phyloP scores from a whole-genome alignment of 768 basidiomycete species.

The Sporobolomyces phaffii region DNA sequence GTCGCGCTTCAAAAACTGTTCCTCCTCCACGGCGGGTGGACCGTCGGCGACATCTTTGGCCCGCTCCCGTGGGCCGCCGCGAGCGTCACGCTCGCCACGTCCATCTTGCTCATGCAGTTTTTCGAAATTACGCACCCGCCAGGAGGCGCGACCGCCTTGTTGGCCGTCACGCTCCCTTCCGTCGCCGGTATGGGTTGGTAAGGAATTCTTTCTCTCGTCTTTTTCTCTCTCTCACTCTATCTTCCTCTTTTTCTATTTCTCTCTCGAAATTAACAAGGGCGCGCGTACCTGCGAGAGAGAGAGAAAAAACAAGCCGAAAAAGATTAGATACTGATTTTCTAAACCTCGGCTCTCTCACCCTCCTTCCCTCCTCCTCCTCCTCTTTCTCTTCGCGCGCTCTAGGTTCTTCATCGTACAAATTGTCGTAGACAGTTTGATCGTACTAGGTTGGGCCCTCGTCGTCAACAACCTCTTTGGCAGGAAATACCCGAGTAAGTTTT shows the following conservation, averaged over 20 bases:
- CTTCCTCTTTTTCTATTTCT: not conserved
- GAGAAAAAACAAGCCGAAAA: no score
- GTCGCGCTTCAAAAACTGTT: constrained; percentile 21
- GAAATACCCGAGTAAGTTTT: constrained; percentile 15
- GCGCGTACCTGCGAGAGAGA: no score
- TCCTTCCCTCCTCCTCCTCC: not conserved
- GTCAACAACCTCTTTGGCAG: constrained; percentile 28
- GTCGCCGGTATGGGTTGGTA: constrained; percentile 19
- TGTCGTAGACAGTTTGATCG: constrained; percentile 6
- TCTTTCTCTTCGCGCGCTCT: not conserved
- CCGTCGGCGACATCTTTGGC: constrained; percentile 15
- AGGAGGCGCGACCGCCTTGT: constrained; percentile 16
- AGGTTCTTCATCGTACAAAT: constrained; percentile 14
- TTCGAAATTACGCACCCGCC: constrained; percentile 29
- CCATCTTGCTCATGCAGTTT: constrained; percentile 25
- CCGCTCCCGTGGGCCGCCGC: constrained; percentile 20
- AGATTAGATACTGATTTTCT: no score
- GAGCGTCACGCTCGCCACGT: not conserved
- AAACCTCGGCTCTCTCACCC: no score
- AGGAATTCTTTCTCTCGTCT: not conserved
- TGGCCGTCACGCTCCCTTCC: constrained; percentile 18
- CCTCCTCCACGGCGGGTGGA: not conserved
- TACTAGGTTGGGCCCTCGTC: constrained; percentile 25
- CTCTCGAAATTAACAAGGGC: no score
- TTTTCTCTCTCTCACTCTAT: not conserved